These are phyloP conservation scores for Primulina tabacum DNA, from an alignment of 257 asterid genomes.

Conservation along the genomic window DNA sequence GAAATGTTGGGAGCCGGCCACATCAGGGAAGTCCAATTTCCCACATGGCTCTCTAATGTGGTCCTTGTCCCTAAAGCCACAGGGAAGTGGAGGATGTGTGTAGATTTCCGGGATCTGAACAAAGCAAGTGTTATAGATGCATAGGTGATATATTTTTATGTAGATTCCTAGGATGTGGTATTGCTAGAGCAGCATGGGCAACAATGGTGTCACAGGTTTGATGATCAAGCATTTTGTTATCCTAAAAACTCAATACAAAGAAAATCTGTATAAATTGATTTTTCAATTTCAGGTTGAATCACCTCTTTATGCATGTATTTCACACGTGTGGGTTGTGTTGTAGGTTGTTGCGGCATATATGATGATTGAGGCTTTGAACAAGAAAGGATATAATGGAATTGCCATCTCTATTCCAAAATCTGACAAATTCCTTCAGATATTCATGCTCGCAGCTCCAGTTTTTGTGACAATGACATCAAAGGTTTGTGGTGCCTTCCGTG, in stretches of 20 bases:
- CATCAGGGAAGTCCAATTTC: no score
- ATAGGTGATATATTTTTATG: conserved; percentile 81
- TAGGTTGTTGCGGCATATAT: conserved; percentile 94
- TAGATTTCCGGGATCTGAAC: no score
- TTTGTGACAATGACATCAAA: conserved; percentile 90
- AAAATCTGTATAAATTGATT: neutral
- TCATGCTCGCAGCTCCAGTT: conserved; percentile 89
- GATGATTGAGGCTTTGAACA: conserved; percentile 76
- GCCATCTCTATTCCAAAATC: conserved; percentile 74
- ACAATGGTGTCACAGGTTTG: conserved; percentile 93
- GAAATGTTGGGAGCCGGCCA: no score
- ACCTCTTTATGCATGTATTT: conserved; percentile 13
- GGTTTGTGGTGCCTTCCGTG: conserved; percentile 43
- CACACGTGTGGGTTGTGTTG: conserved; percentile 25
- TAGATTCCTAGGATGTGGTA: conserved; percentile 78
- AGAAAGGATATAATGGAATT: conserved; percentile 82
- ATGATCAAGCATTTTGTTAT: conserved; percentile 21
- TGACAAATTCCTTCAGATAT: conserved; percentile 60
- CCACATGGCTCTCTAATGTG: no score
- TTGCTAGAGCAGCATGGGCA: conserved; percentile 99
- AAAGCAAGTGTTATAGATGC: conserved; percentile 56
- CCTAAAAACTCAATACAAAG: conserved; percentile 11
- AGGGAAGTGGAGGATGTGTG: no score
- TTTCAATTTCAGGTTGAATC: neutral
- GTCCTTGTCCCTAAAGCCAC: no score